Conservation (phyloP, 2,329 filamentous ascomycete genomes). For the Thermoascus crustaceus region DNA sequence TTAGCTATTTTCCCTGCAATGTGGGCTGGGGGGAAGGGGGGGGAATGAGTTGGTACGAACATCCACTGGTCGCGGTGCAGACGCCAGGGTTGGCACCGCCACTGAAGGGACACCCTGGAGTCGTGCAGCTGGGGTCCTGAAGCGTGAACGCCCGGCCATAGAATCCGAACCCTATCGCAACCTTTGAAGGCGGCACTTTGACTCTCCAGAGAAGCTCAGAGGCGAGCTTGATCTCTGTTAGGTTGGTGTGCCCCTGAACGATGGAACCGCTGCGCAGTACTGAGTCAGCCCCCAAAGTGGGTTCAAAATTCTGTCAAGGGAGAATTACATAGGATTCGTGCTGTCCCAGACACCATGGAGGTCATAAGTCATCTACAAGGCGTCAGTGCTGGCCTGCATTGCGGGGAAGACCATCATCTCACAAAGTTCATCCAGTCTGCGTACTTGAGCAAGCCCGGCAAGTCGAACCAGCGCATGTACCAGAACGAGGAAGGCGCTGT, state of each 20-base stretch:
- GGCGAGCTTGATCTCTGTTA: conserved; percentile 21
- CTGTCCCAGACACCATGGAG: conserved; percentile 18
- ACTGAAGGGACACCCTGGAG: neutral
- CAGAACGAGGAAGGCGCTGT: conserved; percentile 15
- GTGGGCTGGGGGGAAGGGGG: no score
- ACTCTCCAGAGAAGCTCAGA: conserved; percentile 43
- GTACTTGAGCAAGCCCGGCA: conserved; percentile 9
- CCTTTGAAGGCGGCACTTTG: no score
- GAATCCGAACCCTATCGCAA: no score
- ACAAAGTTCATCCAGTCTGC: conserved; percentile 15
- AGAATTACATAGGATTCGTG: conserved; percentile 9
- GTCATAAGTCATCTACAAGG: conserved; percentile 18
- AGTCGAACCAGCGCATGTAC: conserved; percentile 24
- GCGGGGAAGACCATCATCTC: no score
- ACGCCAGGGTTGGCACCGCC: neutral
- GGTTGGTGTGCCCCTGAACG: conserved; percentile 18
- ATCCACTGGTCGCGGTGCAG: neutral
- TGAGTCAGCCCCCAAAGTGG: no score
- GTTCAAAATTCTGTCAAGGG: no score
- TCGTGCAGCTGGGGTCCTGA: neutral
- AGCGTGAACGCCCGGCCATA: neutral
- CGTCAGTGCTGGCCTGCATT: no score
- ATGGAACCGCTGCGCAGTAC: no score
- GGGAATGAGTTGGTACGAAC: no score
- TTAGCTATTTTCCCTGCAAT: no score